Evolutionary conservation across 2,329 filamentous ascomycete genomes (phyloP), one percentile per base, ranked within the genome.

Genomic region (Blastomyces percursus): DNA sequence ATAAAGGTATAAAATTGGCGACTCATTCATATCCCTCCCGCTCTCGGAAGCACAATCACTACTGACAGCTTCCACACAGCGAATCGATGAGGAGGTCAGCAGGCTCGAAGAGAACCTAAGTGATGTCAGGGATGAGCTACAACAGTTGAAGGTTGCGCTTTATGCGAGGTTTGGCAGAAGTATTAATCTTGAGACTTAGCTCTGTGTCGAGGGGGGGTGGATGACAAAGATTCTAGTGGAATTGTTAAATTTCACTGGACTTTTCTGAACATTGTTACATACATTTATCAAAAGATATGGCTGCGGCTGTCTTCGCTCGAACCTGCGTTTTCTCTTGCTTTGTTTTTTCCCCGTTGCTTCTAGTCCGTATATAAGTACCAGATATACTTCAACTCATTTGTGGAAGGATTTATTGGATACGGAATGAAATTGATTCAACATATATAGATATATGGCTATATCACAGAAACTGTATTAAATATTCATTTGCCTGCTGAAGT

Each of bases 101-200:
- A 81, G 78, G 64, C 78, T 96, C 61, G 91, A 96, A 76, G 89
- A 91, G 60, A 89, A 87, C 71, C 77, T 97, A 48, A 83, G 83
- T 61, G 81, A 81, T 2, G 82, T 96, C 60, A 87, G 87, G 62
- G 91, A 95, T 67, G 90, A 96, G 73, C 92, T 97, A 89, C 84
- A 86, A 66, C 82, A 89, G 74, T 81, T 99, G 67, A 99, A 99
- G 81, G 89, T 96, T 64, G 86, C 90, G 65, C 79, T 99, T 65
- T 99, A 99, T 77, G 92, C 91, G 42, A 86, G 95, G 65, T 99
- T 99, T 77, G 94, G 94, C 62, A 86, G 89, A 75, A 96, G 92
- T 75, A 99, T 99, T 81, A 99, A 99, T 77, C 81, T 97, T 67
- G 94, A 99, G 62, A 65, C 66, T 58, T 66, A 32, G 64, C 19